Evolutionary conservation across 225 moss, liverwort and hornwort genomes (phyloP).

Genomic region (Sphagnum tenellum): DNA sequence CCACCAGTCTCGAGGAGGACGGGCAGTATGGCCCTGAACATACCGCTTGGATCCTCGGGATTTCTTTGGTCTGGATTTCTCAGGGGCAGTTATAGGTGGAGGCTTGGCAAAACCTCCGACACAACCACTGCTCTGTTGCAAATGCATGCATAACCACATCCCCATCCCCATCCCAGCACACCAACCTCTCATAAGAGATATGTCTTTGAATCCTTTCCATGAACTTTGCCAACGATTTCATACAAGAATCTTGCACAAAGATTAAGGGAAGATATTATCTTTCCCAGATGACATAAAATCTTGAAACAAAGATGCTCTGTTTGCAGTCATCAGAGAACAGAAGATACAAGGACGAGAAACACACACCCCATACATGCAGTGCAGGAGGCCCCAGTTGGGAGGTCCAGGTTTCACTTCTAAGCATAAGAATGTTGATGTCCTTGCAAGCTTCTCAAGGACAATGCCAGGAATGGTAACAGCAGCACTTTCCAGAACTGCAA

Average conservation of each 20-base stretch:
- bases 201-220: too few relatives aligned
- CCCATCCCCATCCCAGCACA: not conserved
- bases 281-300: not conserved
- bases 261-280: not conserved
- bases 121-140: constrained; percentile 36
- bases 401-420: too few relatives aligned
- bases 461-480: too few relatives aligned
- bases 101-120: constrained; percentile 37
- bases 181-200: not conserved
- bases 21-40: constrained; percentile 2
- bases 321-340: too few relatives aligned
- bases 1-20: constrained; percentile 17
- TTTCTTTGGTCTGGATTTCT: constrained; percentile 9
- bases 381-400: constrained; percentile 4
- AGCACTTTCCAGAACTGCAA: too few relatives aligned
- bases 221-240: not conserved
- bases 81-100: constrained; percentile 21
- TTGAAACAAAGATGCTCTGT: too few relatives aligned
- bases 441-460: too few relatives aligned
- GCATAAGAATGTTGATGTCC: too few relatives aligned
- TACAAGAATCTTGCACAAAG: not conserved
- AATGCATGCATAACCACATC: not conserved
- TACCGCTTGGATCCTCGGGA: constrained; percentile 7
- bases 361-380: constrained; percentile 44
- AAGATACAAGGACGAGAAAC: not conserved